Conservation (phyloP, 2,329 filamentous ascomycete genomes). For the Penicillium griseofulvum region DNA sequence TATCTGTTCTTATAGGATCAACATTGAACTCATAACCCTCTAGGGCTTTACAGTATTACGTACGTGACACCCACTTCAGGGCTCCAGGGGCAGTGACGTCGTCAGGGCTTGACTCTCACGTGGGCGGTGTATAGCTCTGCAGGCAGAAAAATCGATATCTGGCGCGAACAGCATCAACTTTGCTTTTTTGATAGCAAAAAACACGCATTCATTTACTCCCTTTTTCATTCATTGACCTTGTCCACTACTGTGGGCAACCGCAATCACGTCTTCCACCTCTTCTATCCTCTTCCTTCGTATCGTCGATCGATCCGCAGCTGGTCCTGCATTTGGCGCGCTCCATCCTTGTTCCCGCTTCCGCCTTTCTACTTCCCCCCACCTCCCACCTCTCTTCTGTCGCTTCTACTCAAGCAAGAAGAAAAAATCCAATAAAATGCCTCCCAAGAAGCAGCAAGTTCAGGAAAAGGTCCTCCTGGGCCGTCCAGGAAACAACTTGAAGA, state of each 20-base stretch:
- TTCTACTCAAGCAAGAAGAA: slow-evolving; percentile 58
- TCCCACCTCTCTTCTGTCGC: slow-evolving; percentile 38
- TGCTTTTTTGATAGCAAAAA: slow-evolving; percentile 2
- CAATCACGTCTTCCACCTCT: slow-evolving; percentile 31
- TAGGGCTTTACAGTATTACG: not conserved
- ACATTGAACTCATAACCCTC: not conserved
- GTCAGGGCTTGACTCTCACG: slow-evolving; percentile 25
- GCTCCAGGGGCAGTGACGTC: slow-evolving; percentile 11
- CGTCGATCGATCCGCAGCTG: slow-evolving; percentile 60
- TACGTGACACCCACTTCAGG: not conserved
- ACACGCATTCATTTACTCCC: slow-evolving; percentile 11
- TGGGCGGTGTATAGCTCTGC: slow-evolving; percentile 25
- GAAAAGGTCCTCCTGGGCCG: slow-evolving; percentile 95
- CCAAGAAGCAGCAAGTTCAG: slow-evolving; percentile 88
- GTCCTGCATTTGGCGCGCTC: slow-evolving; percentile 55
- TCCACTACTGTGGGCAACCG: slow-evolving; percentile 25
- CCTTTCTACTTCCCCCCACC: slow-evolving; percentile 37
- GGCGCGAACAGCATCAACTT: slow-evolving; percentile 5
- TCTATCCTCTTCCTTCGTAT: slow-evolving; percentile 52
- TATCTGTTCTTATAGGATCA: not conserved
- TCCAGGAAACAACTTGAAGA: slow-evolving; percentile 97
- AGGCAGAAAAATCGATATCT: slow-evolving; percentile 25
- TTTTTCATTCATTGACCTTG: slow-evolving; percentile 14
- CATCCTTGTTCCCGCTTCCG: slow-evolving; percentile 40
- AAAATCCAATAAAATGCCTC: slow-evolving; percentile 77